A percentile compares a stretch with the other conserved stretches of the same genome.
phyloP scores from a whole-genome alignment of 2,329 filamentous ascomycete species.

The Trichophyton rubrum region DNA sequence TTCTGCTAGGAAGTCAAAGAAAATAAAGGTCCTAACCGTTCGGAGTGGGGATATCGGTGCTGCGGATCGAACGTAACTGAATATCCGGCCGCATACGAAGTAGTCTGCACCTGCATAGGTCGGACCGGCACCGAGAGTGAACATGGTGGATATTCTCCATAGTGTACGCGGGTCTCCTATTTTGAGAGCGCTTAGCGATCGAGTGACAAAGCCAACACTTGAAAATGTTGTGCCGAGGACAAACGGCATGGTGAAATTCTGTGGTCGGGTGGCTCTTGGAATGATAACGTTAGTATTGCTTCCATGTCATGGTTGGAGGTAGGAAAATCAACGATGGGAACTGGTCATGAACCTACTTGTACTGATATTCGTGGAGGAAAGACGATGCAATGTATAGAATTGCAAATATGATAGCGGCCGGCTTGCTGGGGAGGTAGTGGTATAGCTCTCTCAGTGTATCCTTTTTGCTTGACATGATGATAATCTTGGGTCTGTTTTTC shows the following conservation, averaged over 20 bases:
- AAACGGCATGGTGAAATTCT: conserved; percentile 10
- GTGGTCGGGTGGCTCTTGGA: neutral
- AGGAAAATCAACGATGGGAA: neutral
- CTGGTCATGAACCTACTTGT: neutral
- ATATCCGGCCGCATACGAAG: conserved; percentile 9
- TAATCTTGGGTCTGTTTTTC: neutral
- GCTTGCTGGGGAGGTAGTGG: conserved; percentile 1
- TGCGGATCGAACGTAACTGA: conserved; percentile 8
- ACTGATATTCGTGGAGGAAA: conserved; percentile 2
- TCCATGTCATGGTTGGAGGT: neutral
- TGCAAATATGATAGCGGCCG: conserved; percentile 3
- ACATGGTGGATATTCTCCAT: conserved; percentile 6
- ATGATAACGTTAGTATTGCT: neutral
- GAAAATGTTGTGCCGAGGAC: conserved; percentile 8
- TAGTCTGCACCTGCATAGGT: conserved; percentile 12
- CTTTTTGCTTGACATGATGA: neutral
- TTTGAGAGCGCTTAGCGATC: conserved; percentile 3
- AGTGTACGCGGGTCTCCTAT: conserved; percentile 1
- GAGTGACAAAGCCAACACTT: conserved; percentile 6
- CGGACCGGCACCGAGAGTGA: conserved; percentile 10
- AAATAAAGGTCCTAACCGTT: conserved; percentile 8
- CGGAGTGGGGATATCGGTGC: conserved; percentile 9
- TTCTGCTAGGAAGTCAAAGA: conserved; percentile 10
- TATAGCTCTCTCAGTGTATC: neutral
- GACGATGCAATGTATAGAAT: conserved; percentile 2